Conservation (phyloP, 108 stramenopile species). For the Pseudonitzschia multiseries region DNA sequence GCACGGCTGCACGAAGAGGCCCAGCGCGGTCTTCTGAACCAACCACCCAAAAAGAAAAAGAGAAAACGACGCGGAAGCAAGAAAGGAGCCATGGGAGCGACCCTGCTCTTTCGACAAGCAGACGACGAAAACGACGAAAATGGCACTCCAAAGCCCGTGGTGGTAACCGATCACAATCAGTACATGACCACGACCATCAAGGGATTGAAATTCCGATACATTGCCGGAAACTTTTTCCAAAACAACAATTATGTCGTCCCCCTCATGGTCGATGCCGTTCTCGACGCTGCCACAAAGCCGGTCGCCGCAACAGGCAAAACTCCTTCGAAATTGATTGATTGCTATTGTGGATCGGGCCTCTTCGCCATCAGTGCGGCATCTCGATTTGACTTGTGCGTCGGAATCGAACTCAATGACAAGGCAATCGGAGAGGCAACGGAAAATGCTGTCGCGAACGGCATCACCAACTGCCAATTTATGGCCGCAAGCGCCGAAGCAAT, state of each 20-base stretch:
- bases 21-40: slow-evolving; percentile 18
- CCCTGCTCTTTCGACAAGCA: slow-evolving; percentile 86
- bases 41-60: slow-evolving; percentile 30
- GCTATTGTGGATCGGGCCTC: slow-evolving; percentile 96
- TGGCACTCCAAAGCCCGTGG: slow-evolving; percentile 36
- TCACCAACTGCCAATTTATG: slow-evolving; percentile 80
- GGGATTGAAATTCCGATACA: slow-evolving; percentile 70
- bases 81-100: slow-evolving; percentile 71
- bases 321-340: slow-evolving; percentile 86
- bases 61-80: slow-evolving; percentile 29
- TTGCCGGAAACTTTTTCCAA: slow-evolving; percentile 98
- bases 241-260: slow-evolving; percentile 94
- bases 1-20: slow-evolving; percentile 39
- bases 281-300: slow-evolving; percentile 51
- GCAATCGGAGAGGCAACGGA: slow-evolving; percentile 86
- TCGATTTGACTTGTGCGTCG: slow-evolving; percentile 81
- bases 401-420: slow-evolving; percentile 91
- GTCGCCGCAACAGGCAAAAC: background rate
- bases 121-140: slow-evolving; percentile 43
- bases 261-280: slow-evolving; percentile 85
- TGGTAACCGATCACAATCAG: slow-evolving; percentile 82
- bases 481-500: slow-evolving; percentile 90
- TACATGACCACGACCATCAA: slow-evolving; percentile 77
- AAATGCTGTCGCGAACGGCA: slow-evolving; percentile 84
- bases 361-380: slow-evolving; percentile 82